These are phyloP conservation scores for Podila horticola DNA, from an alignment of 192 early-diverging fungal species.

Conservation along the genomic window DNA sequence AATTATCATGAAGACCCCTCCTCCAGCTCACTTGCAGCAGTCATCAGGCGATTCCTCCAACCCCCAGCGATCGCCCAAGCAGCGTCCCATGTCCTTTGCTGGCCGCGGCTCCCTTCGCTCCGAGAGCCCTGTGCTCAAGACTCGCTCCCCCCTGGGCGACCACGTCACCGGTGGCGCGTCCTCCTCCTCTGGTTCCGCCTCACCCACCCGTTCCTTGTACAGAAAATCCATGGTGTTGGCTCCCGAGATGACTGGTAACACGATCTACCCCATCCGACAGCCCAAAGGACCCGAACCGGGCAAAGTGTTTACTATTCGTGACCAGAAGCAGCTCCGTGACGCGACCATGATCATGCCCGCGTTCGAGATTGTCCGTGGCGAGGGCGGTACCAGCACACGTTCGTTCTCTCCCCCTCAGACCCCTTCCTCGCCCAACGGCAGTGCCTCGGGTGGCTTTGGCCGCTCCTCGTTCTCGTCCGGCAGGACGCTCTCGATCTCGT, in stretches of 20 bases:
- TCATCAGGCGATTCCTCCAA: background rate
- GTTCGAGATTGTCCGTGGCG: slow-evolving; percentile 13
- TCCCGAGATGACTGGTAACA: slow-evolving; percentile 44
- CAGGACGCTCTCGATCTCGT: background rate
- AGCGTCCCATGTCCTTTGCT: slow-evolving; percentile 50
- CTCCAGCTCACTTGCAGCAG: slow-evolving; percentile 1
- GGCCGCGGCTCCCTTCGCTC: slow-evolving; percentile 41
- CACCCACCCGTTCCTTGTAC: slow-evolving; percentile 63
- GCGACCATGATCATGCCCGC: slow-evolving; percentile 49
- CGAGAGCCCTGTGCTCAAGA: slow-evolving; percentile 44
- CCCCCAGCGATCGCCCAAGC: slow-evolving; percentile 13
- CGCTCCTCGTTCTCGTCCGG: background rate
- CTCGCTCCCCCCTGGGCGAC: slow-evolving; percentile 20
- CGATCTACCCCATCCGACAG: slow-evolving; percentile 78
- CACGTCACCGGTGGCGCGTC: slow-evolving; percentile 4
- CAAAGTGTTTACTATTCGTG: slow-evolving; percentile 77
- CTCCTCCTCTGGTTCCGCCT: slow-evolving; percentile 45
- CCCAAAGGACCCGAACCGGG: slow-evolving; percentile 78
- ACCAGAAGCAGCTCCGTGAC: slow-evolving; percentile 44
- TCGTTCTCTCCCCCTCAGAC: background rate
- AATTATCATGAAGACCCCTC: slow-evolving; percentile 49
- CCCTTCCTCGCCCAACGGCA: background rate
- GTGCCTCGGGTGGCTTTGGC: background rate
- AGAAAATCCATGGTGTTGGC: slow-evolving; percentile 64
- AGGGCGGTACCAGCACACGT: background rate